Base-by-base conservation (phyloP, 371 early-diverging fungal genomes). In the Mortierella sp. region DNA sequence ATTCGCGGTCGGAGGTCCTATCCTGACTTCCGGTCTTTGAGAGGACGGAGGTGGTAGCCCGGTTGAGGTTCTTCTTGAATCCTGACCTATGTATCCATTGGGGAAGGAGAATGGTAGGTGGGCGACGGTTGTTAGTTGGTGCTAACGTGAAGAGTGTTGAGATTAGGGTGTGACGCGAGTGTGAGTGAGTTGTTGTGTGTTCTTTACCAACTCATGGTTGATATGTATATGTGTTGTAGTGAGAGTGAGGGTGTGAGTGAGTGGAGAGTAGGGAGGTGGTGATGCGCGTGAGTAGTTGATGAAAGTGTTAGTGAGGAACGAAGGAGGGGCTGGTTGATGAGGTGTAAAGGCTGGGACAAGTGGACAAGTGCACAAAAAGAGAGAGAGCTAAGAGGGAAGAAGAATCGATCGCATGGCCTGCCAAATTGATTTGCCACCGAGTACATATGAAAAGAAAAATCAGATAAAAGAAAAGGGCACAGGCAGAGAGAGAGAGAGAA, bases 41-140 rank as follows among this genome's bases (percentile, higher is more conserved):
- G 55, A 73, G 79, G 90, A 95, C 95, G 83, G 93, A 90, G n/a
- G 95, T 95, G 54, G 96, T 95, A 18, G 97, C 97, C 74, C 97
- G 90, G 86, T 92, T 94, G 80, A 97, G 91, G 77, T 93, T 94
- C 89, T 97, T 97, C 83, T 95, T 95, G 83, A 97, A 94, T 18
- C 97, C 96, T 60, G 93, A 91, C 92, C 97, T 96, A 84, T 18
- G 1, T 41, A 18, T 70, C n/a, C 3, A 8, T 48, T 18, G 8
- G 35, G 46, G 21, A 44, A 54, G 32, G 58, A 35, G 49, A 48
- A 35, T 38, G 32, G 29, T 7, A 46, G 7, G 76, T 32, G n/a
- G 43, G 48, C 38, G 14, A n/a, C 27, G 18, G 3, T 63, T 29
- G 60, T 27, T 12, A 56, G 44, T 27, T 16, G 38, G 12, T n/a